A percentile compares a stretch with the other conserved stretches of the same genome.
These are phyloP conservation scores for Dipteronia sinensis DNA, from an alignment of 345 rosid species.

Conservation along the genomic window DNA sequence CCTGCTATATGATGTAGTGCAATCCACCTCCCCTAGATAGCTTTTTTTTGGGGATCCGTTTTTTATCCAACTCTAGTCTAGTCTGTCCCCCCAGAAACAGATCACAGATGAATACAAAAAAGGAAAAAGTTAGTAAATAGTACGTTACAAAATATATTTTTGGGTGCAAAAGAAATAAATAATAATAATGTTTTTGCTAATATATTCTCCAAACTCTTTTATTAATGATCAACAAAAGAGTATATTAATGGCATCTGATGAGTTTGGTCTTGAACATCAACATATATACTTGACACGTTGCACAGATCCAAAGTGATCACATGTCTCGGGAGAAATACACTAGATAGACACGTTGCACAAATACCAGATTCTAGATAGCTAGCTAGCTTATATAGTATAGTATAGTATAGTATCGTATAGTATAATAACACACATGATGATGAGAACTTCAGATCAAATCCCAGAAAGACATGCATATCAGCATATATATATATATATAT, in stretches of 20 bases:
- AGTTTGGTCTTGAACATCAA: not conserved
- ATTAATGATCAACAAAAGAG: not conserved
- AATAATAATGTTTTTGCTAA: not conserved
- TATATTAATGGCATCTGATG: not conserved
- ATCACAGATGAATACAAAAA: not conserved
- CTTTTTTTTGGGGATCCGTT: not conserved
- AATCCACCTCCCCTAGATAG: not conserved
- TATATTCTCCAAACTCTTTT: not conserved
- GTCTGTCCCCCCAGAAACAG: not conserved
- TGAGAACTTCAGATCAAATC: not conserved
- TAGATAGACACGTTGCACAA: not conserved
- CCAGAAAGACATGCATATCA: not conserved
- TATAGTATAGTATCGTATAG: too few species aligned
- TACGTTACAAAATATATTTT: not conserved
- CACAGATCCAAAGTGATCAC: not conserved
- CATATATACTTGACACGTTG: too few species aligned
- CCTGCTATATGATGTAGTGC: not conserved
- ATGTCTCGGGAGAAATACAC: not conserved
- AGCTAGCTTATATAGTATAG: too few species aligned
- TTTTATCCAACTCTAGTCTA: not conserved
- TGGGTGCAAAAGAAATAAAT: not conserved
- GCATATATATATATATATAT: not conserved
- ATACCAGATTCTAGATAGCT: not conserved
- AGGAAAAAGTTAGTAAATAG: not conserved
- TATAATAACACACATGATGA: not conserved